Conservation (phyloP, 2,329 filamentous ascomycete genomes). For the Hymenoscyphus occultus region DNA sequence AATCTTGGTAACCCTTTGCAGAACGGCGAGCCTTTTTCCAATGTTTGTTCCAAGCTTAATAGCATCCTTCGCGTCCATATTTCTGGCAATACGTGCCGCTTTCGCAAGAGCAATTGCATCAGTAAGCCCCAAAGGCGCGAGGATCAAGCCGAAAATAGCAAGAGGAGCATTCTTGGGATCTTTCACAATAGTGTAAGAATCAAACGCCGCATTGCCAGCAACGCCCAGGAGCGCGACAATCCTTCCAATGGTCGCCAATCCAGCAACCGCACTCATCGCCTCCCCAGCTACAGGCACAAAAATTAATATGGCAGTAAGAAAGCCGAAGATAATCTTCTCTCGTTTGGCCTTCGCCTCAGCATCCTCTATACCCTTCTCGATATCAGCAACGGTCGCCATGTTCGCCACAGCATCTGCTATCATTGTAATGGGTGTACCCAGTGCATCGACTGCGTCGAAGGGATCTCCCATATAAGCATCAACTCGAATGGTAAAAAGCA, state of each 20-base stretch:
- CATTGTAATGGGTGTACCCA: not conserved
- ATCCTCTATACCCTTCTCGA: not conserved
- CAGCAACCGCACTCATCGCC: slow-evolving; percentile 5
- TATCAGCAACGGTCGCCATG: not conserved
- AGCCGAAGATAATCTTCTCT: not conserved
- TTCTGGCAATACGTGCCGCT: not conserved
- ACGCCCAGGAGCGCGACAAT: not conserved
- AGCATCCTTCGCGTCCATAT: not conserved
- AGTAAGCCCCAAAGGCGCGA: not conserved
- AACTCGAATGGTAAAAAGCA: not conserved
- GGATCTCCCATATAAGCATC: not conserved
- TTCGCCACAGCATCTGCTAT: slow-evolving; percentile 1
- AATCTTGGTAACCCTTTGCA: not conserved
- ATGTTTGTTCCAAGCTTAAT: not conserved
- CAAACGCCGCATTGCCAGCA: not conserved
- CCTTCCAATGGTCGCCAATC: not conserved
- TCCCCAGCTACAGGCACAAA: slow-evolving; percentile 6
- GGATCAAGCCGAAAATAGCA: slow-evolving; percentile 4
- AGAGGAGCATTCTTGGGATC: slow-evolving; percentile 7
- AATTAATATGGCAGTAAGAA: not conserved
- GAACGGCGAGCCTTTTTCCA: not conserved
- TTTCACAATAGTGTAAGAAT: slow-evolving; percentile 4
- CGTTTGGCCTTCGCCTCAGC: not conserved
- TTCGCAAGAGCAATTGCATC: not conserved
- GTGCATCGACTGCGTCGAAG: not conserved